Evolutionary conservation across 2,329 filamentous ascomycete genomes (phyloP).

Genomic region (Simplicillium aogashimaense): DNA sequence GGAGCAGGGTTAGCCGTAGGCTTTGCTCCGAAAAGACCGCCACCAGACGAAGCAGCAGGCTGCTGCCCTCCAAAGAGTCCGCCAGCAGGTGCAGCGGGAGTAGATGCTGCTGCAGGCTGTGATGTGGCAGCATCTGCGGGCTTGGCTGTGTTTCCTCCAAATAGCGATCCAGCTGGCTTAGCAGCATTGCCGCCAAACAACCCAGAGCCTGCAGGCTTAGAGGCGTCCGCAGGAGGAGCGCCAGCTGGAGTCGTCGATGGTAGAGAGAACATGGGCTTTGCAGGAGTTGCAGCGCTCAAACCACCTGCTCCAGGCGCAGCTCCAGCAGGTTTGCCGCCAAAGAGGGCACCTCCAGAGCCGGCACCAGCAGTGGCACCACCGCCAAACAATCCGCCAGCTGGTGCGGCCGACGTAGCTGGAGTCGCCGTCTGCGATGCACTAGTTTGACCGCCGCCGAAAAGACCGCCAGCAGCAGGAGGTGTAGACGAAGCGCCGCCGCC

Average conservation of each 20-base stretch:
- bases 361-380: slow-evolving; percentile 11
- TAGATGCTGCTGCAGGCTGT: slow-evolving; percentile 4
- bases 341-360: slow-evolving; percentile 15
- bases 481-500: slow-evolving; percentile 5
- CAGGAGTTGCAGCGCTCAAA: slow-evolving; percentile 22
- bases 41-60: slow-evolving; percentile 7
- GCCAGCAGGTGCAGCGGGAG: neutral
- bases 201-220: slow-evolving; percentile 17
- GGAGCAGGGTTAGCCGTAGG: slow-evolving; percentile 10
- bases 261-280: slow-evolving; percentile 37
- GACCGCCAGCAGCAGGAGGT: slow-evolving; percentile 1
- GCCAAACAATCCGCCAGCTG: slow-evolving; percentile 32
- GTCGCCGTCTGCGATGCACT: slow-evolving; percentile 13
- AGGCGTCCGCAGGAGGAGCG: slow-evolving; percentile 33
- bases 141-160: slow-evolving; percentile 9
- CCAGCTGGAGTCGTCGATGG: slow-evolving; percentile 46
- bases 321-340: slow-evolving; percentile 15
- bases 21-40: slow-evolving; percentile 16
- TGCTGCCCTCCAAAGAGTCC: slow-evolving; percentile 10
- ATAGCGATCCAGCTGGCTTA: slow-evolving; percentile 3
- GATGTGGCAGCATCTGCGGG: slow-evolving; percentile 9
- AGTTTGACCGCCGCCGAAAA: slow-evolving; percentile 11
- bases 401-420: slow-evolving; percentile 23
- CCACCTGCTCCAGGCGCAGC: slow-evolving; percentile 14
- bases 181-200: slow-evolving; percentile 18